Base-by-base conservation (phyloP, 2,329 filamentous ascomycete species). In the Emmonsiellopsis sp. region DNA sequence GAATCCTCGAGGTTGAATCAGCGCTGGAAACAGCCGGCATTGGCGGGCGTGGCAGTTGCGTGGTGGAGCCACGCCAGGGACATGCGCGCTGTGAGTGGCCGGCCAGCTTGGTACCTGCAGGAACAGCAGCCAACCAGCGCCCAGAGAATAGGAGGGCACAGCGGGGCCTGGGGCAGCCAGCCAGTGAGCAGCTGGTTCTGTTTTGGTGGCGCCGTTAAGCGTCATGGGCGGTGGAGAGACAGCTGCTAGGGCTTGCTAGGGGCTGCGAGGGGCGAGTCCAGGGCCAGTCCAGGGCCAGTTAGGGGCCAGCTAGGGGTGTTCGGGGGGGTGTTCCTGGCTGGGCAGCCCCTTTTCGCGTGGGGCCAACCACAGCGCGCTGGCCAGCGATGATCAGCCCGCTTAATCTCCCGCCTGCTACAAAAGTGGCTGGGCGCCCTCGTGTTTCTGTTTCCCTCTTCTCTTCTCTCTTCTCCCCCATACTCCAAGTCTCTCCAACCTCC, bases 401-500 rank as follows among this genome's bases (percentile, higher is more conserved):
- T 52, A 58, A 59, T 63, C 55, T 59, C 59, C 58, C 56, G 41
- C 35, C 16, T 52, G 40, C 50, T 61, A 58, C 57, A 61, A 58
- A 61, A 55, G 54, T 56, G 50, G 42, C 13, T 13, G 31, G 31
- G 30, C 50, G 34, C 45, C 55, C 57, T 30, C 47, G 47, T 49
- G 58, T 54, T 49, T 46, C 54, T 52, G 9, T 61, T 55, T 57
- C 58, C 62, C 61, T 62, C 59, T 57, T 60, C 55, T 64, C 54
- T 56, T 56, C 62, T 60, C 52, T 50, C 62, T 63, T 55, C 54
- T 63, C 60, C 58, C 56, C 50, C 63, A 67, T 67, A 56, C 62
- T 48, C 11, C 49, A 13, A 62, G 52, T 63, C 64, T 66, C 64
- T 61, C 57, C 59, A 64, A 54, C 58, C 53, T 63, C 57, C 61